These are phyloP conservation scores for Orobanche coerulescens DNA, from an alignment of 257 asterid species.

Conservation along the genomic window DNA sequence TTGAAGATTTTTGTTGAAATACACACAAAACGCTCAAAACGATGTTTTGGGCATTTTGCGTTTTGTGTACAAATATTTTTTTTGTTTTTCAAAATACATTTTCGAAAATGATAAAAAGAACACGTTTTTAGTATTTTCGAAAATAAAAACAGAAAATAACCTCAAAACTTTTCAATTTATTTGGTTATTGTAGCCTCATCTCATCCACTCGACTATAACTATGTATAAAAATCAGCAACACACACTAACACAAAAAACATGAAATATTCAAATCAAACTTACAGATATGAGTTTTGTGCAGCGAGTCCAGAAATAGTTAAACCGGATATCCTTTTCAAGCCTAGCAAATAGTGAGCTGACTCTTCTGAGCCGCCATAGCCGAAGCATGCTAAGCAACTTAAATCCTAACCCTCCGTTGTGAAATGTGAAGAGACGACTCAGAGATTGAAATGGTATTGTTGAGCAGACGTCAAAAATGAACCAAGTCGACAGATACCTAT, in stretches of 20 bases:
- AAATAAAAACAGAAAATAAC: no score
- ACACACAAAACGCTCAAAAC: no score
- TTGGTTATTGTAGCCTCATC: no score
- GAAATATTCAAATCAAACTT: conserved; percentile 23
- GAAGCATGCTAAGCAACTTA: conserved; percentile 72
- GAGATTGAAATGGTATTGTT: conserved; percentile 63
- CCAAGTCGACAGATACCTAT: conserved; percentile 84
- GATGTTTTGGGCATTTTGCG: no score
- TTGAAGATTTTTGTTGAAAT: no score
- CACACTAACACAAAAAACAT: neutral
- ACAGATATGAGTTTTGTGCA: conserved; percentile 74
- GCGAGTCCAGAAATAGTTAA: conserved; percentile 87
- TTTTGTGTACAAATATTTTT: no score
- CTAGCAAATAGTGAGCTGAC: conserved; percentile 87
- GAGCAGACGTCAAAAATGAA: conserved; percentile 75
- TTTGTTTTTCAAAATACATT: no score
- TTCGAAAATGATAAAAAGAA: no score
- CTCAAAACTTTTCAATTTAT: no score
- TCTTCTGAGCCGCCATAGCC: conserved; percentile 91
- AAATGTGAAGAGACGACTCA: conserved; percentile 56
- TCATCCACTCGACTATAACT: no score
- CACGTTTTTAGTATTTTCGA: no score
- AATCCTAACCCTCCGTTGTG: conserved; percentile 65
- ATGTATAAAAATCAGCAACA: no score
- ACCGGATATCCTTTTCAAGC: conserved; percentile 88